These are phyloP conservation scores for Fraxinus albicans DNA, from an alignment of 305 asterid genomes.

Conservation along the genomic window DNA sequence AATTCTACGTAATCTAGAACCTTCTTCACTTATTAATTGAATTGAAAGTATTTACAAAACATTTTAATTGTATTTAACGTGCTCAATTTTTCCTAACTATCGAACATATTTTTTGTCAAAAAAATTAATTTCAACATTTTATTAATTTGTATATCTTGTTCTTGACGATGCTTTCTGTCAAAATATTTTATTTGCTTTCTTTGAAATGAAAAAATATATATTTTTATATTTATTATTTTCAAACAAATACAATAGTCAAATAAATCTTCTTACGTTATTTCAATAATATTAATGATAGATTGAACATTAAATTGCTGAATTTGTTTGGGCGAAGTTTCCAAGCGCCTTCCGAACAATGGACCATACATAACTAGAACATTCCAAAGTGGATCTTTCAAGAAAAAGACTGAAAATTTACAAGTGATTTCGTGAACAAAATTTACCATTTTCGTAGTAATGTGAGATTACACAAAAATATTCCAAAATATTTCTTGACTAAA, in stretches of 20 bases:
- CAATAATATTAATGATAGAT: not conserved
- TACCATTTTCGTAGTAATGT: not conserved
- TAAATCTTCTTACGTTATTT: not conserved
- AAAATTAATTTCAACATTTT: not conserved
- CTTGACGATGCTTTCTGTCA: not conserved
- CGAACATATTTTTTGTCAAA: not conserved
- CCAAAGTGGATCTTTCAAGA: not conserved
- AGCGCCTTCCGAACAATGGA: not conserved
- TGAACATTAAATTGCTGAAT: not conserved
- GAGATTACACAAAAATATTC: not conserved
- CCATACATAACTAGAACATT: not conserved
- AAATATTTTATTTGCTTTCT: not conserved
- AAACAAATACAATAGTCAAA: not conserved
- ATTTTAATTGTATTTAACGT: not conserved
- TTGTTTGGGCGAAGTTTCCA: not conserved
- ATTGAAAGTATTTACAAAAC: not conserved
- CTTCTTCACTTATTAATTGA: not conserved
- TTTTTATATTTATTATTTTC: too few relatives aligned
- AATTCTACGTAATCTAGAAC: not conserved
- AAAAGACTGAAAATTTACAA: not conserved
- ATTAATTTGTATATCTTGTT: not conserved
- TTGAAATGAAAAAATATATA: not conserved
- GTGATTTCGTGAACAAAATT: not conserved
- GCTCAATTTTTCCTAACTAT: not conserved
- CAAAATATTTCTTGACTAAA: not conserved